Evolutionary conservation across 306 rosid species (phyloP), one percentile per base, ranked within the genome.

Genomic region (Crataegus laevigata): DNA sequence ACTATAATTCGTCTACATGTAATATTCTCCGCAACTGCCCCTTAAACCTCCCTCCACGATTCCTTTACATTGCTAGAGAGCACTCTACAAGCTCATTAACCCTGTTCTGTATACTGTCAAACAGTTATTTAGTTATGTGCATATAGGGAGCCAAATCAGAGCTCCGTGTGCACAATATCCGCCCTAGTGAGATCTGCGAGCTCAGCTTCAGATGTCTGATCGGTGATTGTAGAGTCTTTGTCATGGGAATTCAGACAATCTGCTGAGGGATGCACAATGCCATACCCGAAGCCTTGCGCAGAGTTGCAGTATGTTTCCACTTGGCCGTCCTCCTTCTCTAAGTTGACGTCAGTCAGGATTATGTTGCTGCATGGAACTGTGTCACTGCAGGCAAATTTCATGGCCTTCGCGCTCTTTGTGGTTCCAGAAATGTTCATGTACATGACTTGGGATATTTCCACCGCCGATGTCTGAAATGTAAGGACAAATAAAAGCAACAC

Each of bases 221-320:
- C 42, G 54, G 38, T 57, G 34, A 64, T 10, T 9, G 32, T 18
- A 3, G 14, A 4, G 69, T 77, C 75, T 13, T 90, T 85, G 83
- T 89, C 99, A 12, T 58, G 75, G 50, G 96, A 85, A 71, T 32
- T 88, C n/a, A 96, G 90, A 82, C 99, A 96, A 65, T 96, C 99
- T 30, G 98, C 99, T 30, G 98, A 89, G 71, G 99, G 99, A 79
- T 96, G 96, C 42, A 96, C 88, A 4, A 82, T 70, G 0, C 98
- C 99, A 54, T 82, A 87, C 32, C 93, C 90, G 59, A 87, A 89
- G 42, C 98, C 99, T 85, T 89, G 89, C 17, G 99, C 99, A 60
- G 97, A 88, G 82, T 92, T 91, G 75, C 99, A 96, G 58, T 90
- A 96, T 58, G 99, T 81, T 80, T 96, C 99, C 70, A 83, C 99